Base-by-base conservation (phyloP, 164 flowering plant genomes). In the Magnolia kwangsiensis region DNA sequence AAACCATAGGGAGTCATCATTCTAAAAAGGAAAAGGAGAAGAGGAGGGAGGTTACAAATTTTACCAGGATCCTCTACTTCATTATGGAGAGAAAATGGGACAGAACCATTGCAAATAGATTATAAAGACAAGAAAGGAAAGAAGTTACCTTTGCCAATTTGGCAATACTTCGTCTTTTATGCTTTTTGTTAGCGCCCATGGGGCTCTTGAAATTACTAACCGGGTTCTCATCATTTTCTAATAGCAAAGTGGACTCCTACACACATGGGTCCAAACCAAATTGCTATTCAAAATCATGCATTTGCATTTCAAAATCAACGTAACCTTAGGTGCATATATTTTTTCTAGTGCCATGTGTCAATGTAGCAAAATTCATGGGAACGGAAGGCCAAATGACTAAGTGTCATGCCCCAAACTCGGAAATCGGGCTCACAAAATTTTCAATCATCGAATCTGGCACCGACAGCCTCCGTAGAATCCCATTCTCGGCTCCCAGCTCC, bases 111-210 rank as follows among this genome's bases (percentile, higher is more conserved):
- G 67, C 29, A 65, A 65, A 31, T 31, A 6, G 23, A 65, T 21
- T 20, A 65, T 65, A 65, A 10, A 65, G 23, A 20, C 11, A 65
- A 21, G 11, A 23, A 23, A 70, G 8, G 21, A 76, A 23, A 16
- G 61, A 71, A n/a, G n/a, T 74, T 29, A 91, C 97, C 97, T 92
- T 92, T 63, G 88, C 89, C 83, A 93, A 85, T 69, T 93, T 97
- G 7, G 89, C 77, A 72, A 89, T 74, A 78, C 91, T 89, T 86
- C 80, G 88, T 72, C 90, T 78, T 84, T 90, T 95, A 58, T 83
- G 81, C 79, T 91, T 93, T 87, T 84, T 91, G 65, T 23, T 29
- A 50, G 93, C 78, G 59, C 81, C 89, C 13, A 18, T 20, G 11
- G 86, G 67, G 63, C 88, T 82, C 69, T 87, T 89, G 20, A 68